These are phyloP conservation scores for Brassica hybrid DNA, from an alignment of 441 rosid species.

Conservation along the genomic window DNA sequence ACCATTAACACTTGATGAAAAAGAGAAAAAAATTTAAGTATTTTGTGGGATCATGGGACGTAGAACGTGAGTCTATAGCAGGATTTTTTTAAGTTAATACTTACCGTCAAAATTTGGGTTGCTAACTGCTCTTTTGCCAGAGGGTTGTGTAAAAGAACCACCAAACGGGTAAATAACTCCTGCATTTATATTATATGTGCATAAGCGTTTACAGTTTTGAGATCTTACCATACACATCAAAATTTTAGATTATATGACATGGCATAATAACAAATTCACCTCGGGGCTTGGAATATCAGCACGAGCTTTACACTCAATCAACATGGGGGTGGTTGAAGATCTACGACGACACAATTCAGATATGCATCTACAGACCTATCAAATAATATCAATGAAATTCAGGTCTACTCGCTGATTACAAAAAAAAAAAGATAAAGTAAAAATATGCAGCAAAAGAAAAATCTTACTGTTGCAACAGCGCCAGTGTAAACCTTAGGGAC, in stretches of 20 bases:
- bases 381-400: conserved; percentile 14
- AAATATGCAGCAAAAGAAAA: conserved; percentile 15
- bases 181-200: conserved; percentile 44
- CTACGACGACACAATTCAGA: conserved; percentile 84
- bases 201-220: conserved; percentile 17
- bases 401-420: neutral
- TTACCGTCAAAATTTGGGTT: conserved; percentile 89
- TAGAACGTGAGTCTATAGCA: conserved; percentile 22
- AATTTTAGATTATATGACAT: conserved; percentile 32
- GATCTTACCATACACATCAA: conserved; percentile 25
- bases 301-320: conserved; percentile 85
- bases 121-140: conserved; percentile 88
- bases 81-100: conserved; percentile 40
- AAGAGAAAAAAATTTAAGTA: conserved; percentile 1
- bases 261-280: conserved; percentile 51
- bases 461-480: conserved; percentile 84
- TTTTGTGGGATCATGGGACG: neutral
- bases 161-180: conserved; percentile 93
- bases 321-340: conserved; percentile 64
- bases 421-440: neutral
- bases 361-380: conserved; percentile 98
- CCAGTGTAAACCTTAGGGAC: conserved; percentile 76
- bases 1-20: conserved; percentile 18
- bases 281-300: conserved; percentile 87
- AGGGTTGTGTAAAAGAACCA: conserved; percentile 97